A percentile compares a stretch with the other conserved stretches of the same genome.
Evolutionary conservation across 345 rosid genomes (phyloP).

Genomic region (Luvunga scandens): DNA sequence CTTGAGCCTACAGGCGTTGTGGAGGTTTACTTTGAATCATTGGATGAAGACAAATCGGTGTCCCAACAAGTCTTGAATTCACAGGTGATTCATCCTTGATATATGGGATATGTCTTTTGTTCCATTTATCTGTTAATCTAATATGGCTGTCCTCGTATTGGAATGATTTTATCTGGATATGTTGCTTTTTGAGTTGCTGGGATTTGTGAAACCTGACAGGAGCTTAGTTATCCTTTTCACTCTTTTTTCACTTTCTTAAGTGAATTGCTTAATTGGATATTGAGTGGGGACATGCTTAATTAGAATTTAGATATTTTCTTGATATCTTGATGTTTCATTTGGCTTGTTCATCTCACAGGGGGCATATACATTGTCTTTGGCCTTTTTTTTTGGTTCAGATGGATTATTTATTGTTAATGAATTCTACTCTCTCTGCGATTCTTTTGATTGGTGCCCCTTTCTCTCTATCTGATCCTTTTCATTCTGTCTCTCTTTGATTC

Average conservation of each 20-base stretch:
- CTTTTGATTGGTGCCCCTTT: neutral
- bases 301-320: neutral
- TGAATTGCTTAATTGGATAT: too few relatives aligned
- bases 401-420: neutral
- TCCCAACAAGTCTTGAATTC: conserved; percentile 56
- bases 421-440: neutral
- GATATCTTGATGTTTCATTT: neutral
- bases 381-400: neutral
- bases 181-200: neutral
- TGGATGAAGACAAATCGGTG: conserved; percentile 59
- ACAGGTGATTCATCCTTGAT: conserved; percentile 47
- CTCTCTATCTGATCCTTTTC: neutral
- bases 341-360: neutral
- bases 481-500: neutral
- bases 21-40: conserved; percentile 81
- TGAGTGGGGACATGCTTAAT: neutral
- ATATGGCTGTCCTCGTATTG: neutral
- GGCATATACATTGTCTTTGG: neutral
- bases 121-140: neutral
- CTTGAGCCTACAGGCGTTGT: conserved; percentile 89
- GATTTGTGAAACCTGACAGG: neutral
- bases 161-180: neutral
- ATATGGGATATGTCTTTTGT: neutral
- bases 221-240: neutral
- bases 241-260: too few relatives aligned